Conservation (phyloP, 2,329 filamentous ascomycete species). For the Fusarium torulosum region DNA sequence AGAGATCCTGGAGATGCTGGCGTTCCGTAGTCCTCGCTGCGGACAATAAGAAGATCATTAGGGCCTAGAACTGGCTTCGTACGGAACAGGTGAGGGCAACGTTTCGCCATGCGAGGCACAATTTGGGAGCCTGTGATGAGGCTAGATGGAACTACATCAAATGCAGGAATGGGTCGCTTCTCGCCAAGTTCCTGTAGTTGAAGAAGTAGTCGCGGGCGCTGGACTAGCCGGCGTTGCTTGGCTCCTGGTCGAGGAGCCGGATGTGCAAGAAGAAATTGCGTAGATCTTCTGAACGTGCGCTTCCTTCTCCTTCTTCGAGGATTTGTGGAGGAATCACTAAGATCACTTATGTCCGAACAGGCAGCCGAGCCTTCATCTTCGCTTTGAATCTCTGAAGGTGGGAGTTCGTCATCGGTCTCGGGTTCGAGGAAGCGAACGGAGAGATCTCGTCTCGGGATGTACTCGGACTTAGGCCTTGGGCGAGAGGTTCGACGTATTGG, state of each 20-base stretch:
- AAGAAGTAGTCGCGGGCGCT: constrained; percentile 76
- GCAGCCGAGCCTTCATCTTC: constrained; percentile 63
- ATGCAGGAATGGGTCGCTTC: constrained; percentile 73
- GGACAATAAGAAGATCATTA: constrained; percentile 78
- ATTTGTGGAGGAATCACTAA: constrained; percentile 61
- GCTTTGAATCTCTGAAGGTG: constrained; percentile 49
- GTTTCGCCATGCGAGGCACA: constrained; percentile 69
- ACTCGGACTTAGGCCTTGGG: constrained; percentile 55
- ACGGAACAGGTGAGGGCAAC: constrained; percentile 73
- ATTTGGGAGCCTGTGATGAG: constrained; percentile 67
- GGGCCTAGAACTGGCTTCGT: constrained; percentile 73
- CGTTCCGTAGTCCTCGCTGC: constrained; percentile 73
- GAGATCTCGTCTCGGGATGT: constrained; percentile 56
- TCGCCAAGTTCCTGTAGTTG: constrained; percentile 77
- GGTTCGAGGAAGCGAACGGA: constrained; percentile 62
- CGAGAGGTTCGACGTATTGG: constrained; percentile 41
- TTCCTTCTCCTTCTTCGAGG: constrained; percentile 57
- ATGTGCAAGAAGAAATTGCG: constrained; percentile 75
- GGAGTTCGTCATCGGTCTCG: constrained; percentile 48
- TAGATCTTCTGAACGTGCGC: constrained; percentile 66
- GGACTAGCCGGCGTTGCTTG: constrained; percentile 74
- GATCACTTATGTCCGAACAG: constrained; percentile 58
- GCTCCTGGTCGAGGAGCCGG: constrained; percentile 70
- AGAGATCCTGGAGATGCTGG: constrained; percentile 46
- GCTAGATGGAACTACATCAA: constrained; percentile 80